Evolutionary conservation across 306 rosid genomes (phyloP).

Genomic region (Prinsepia uniflora): DNA sequence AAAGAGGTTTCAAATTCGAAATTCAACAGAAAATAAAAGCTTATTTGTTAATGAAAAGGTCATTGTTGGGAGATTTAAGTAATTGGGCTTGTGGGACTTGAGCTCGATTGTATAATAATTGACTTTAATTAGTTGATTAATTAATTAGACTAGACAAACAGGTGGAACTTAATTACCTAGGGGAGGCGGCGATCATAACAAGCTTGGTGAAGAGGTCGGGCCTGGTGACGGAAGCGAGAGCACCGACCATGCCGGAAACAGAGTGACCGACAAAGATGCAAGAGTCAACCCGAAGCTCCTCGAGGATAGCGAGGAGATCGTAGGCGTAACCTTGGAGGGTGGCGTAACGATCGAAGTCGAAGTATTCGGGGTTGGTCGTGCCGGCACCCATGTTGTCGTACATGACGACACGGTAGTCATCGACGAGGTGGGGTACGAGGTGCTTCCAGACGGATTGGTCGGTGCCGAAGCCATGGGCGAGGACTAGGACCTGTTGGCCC

Average conservation of each 20-base stretch:
- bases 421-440: slow-evolving; percentile 55
- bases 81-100: background rate
- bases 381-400: slow-evolving; percentile 89
- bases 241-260: slow-evolving; percentile 73
- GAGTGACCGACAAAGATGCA: slow-evolving; percentile 84
- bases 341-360: slow-evolving; percentile 65
- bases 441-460: slow-evolving; percentile 89
- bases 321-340: slow-evolving; percentile 65
- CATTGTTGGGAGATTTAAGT: background rate
- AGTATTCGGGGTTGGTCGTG: slow-evolving; percentile 78
- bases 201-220: slow-evolving; percentile 68
- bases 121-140: background rate
- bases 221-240: slow-evolving; percentile 58
- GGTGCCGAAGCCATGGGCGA: slow-evolving; percentile 83
- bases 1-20: too few relatives aligned
- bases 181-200: slow-evolving; percentile 56
- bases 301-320: slow-evolving; percentile 63
- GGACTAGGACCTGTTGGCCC: slow-evolving; percentile 41
- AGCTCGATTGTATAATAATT: background rate
- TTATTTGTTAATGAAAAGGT: too few relatives aligned
- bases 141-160: background rate
- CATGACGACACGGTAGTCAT: slow-evolving; percentile 49
- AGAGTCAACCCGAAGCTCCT: slow-evolving; percentile 43
- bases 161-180: slow-evolving; percentile 46
- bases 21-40: too few relatives aligned